phyloP scores from a whole-genome alignment of 108 stramenopile genomes.

The Nitzschia sp. region DNA sequence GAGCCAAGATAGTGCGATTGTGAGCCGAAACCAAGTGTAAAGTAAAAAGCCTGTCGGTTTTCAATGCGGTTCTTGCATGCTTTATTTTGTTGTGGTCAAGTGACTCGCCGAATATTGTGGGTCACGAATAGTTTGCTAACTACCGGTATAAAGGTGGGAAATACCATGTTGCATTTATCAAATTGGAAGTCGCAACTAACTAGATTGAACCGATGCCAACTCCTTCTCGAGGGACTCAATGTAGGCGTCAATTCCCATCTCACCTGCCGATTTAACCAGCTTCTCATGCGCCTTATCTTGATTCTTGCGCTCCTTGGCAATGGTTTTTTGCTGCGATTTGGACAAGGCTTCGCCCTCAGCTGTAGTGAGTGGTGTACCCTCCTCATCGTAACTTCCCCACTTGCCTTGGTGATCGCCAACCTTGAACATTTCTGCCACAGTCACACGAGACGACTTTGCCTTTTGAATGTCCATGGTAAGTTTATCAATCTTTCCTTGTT shows the following conservation, averaged over 20 bases:
- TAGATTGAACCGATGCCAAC: slow-evolving; percentile 26
- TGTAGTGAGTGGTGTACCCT: slow-evolving; percentile 37
- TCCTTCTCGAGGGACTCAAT: slow-evolving; percentile 43
- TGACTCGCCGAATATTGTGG: too few relatives aligned
- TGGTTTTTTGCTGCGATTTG: slow-evolving; percentile 43
- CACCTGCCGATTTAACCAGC: slow-evolving; percentile 37
- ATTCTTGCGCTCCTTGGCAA: slow-evolving; percentile 35
- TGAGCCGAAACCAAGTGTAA: too few relatives aligned
- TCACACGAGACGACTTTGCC: slow-evolving; percentile 23
- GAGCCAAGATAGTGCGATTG: too few relatives aligned
- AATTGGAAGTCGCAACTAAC: too few relatives aligned
- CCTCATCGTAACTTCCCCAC: slow-evolving; percentile 38
- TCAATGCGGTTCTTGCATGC: too few relatives aligned
- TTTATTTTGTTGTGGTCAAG: too few relatives aligned
- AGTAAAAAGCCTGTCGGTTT: too few relatives aligned
- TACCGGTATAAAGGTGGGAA: too few relatives aligned
- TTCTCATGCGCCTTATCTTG: slow-evolving; percentile 38
- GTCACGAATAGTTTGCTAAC: too few relatives aligned
- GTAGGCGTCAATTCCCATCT: slow-evolving; percentile 49
- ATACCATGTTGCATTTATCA: too few relatives aligned
- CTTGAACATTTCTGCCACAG: slow-evolving; percentile 36
- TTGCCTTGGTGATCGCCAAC: slow-evolving; percentile 34
- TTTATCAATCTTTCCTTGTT: slow-evolving; percentile 35
- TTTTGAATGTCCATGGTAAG: slow-evolving; percentile 25
- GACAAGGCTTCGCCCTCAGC: slow-evolving; percentile 33